Conservation (phyloP, 331 rosid genomes). For the Spiraea crenata region DNA sequence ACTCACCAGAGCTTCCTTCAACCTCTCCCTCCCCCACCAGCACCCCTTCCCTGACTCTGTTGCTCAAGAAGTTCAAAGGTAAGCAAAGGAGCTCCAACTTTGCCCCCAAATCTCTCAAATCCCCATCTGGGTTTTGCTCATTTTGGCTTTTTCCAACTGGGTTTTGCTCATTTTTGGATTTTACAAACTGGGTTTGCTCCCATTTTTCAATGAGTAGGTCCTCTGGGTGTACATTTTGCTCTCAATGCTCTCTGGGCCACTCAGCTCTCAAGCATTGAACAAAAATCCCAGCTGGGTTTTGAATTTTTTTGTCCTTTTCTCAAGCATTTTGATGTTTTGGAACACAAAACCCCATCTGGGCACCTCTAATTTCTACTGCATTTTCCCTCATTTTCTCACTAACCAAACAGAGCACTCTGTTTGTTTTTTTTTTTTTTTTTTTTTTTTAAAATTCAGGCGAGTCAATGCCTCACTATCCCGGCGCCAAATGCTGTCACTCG, state of each 20-base stretch:
- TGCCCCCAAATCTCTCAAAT: neutral
- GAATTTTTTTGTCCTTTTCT: neutral
- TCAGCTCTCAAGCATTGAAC: slow-evolving; percentile 1
- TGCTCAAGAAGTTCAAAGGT: slow-evolving; percentile 74
- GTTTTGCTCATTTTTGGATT: slow-evolving; percentile 10
- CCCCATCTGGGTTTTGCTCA: slow-evolving; percentile 19
- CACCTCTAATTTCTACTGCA: slow-evolving; percentile 16
- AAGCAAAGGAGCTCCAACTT: neutral
- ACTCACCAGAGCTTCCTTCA: slow-evolving; percentile 42
- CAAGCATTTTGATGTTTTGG: neutral
- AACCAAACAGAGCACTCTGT: slow-evolving; percentile 21
- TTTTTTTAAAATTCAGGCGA: slow-evolving; percentile 41
- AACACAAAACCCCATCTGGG: slow-evolving; percentile 3
- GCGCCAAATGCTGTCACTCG: slow-evolving; percentile 38
- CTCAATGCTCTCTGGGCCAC: slow-evolving; percentile 13
- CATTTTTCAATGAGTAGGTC: neutral
- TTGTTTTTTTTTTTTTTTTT: neutral
- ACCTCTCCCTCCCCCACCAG: slow-evolving; percentile 75
- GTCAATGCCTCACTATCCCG: slow-evolving; percentile 57
- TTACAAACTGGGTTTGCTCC: slow-evolving; percentile 2
- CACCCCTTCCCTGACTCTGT: slow-evolving; percentile 88
- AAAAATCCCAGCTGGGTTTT: slow-evolving; percentile 6
- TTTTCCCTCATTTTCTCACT: slow-evolving; percentile 3
- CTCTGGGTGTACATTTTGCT: slow-evolving; percentile 7
- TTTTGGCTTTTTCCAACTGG: neutral